Evolutionary conservation across 2,329 filamentous ascomycete species (phyloP).

Genomic region (Tolypocladium sp.): DNA sequence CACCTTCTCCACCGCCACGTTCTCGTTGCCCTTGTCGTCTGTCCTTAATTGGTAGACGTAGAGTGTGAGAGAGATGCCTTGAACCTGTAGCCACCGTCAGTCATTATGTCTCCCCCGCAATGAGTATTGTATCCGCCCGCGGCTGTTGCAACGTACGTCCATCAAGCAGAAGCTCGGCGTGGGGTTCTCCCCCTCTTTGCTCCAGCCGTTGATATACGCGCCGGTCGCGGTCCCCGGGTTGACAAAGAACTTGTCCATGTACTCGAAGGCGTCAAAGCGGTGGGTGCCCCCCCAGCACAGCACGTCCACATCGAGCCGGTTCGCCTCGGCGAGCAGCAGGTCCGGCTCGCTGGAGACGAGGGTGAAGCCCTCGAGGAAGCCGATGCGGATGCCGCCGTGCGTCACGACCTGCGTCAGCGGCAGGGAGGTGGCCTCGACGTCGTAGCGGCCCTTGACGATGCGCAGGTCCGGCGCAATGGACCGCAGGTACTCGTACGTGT

Average conservation of each 20-base stretch:
- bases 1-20: slow-evolving; percentile 77
- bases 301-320: slow-evolving; percentile 59
- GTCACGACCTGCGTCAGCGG: slow-evolving; percentile 58
- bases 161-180: slow-evolving; percentile 92
- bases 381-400: slow-evolving; percentile 55
- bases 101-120: neutral
- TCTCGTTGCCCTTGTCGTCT: slow-evolving; percentile 67
- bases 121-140: neutral
- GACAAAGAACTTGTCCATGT: slow-evolving; percentile 67
- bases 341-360: slow-evolving; percentile 59
- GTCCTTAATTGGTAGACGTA: slow-evolving; percentile 87
- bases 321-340: slow-evolving; percentile 57
- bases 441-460: slow-evolving; percentile 59
- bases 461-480: slow-evolving; percentile 64
- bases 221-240: slow-evolving; percentile 61
- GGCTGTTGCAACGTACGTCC: slow-evolving; percentile 65
- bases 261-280: slow-evolving; percentile 62
- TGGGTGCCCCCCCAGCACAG: slow-evolving; percentile 62
- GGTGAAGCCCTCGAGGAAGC: slow-evolving; percentile 60
- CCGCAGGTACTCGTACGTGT: slow-evolving; percentile 73
- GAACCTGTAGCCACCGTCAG: slow-evolving; percentile 49
- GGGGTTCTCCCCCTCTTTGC: slow-evolving; percentile 56
- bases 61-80: slow-evolving; percentile 89
- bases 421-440: slow-evolving; percentile 57
- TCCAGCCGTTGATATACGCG: slow-evolving; percentile 50